Base-by-base conservation (phyloP, 208 protist species). In the Acanthamoeba healyi region DNA sequence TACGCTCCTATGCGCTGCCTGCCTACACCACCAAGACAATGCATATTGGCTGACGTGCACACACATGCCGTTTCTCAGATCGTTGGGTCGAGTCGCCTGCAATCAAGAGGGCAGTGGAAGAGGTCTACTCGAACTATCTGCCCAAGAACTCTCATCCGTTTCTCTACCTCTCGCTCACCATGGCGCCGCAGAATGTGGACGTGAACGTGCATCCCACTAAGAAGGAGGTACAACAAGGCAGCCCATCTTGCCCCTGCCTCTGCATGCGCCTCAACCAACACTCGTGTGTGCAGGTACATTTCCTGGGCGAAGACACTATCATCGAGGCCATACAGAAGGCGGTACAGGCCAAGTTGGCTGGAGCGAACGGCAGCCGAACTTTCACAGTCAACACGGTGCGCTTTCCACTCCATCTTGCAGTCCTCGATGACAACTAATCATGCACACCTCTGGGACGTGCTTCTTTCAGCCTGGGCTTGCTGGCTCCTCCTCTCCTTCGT, bases 151-250 rank as follows among this genome's bases (percentile, higher is more conserved):
- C 97, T 36, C 97, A 98, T 51, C 98, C 99, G 10, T 99, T 99
- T 95, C 97, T 98, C 1, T 99, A 99, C 65, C 93, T 99, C 19
- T 97, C 97, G 29, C 94, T 99, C 54, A 97, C 94, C 0, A 95
- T 99, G 2, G 97, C 97, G 12, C 96, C 98, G 0, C 96, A 98
- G 44, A 96, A 98, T 29, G 94, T 99, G 1, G 99, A 99, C 96
- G 99, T 99, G n/a, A 99, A 99, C 95, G 98, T 99, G 77, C 99
- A 99, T 94, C 99, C 99, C 9, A 99, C 99, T 22, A 99, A 99
- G 81, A 91, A 94, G 32, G 49, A 91, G 91, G 67, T 86, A 70
- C 61, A 19, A n/a, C n/a, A 2, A 36, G n/a, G 1, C n/a, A n/a
- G n/a, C n/a, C n/a, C n/a, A n/a, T n/a, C 34, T 90, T 32, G 4